Base-by-base conservation (phyloP, 2,329 filamentous ascomycete species). In the Diaporthe aspalathi region DNA sequence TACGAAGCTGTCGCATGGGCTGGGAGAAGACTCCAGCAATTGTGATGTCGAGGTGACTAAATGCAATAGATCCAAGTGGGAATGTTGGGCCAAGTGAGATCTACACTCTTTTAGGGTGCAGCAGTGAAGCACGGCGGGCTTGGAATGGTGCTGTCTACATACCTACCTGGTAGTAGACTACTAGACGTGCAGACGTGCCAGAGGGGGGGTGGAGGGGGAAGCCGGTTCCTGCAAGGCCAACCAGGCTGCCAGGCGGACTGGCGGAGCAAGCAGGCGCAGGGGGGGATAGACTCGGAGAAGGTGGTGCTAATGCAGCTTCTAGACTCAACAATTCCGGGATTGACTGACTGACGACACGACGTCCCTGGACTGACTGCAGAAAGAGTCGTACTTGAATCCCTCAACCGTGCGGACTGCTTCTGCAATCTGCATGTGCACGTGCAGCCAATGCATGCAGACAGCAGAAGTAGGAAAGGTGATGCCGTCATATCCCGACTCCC, bases 401-500 rank as follows among this genome's bases (percentile, higher is more conserved):
- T 16, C n/a, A n/a, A n/a, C n/a, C n/a, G n/a, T n/a, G n/a, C n/a
- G n/a, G n/a, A 24, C 50, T 5, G 22, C 50, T 12, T 9, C 24
- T 45, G 56, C 57, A 29, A 32, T 35, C 60, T 49, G 43, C 27
- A 63, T 63, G 27, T 63, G 43, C 60, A 24, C 40, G 54, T 57
- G n/a, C n/a, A n/a, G n/a, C n/a, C n/a, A n/a, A n/a, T n/a, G n/a
- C n/a, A n/a, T n/a, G n/a, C n/a, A n/a, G n/a, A n/a, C n/a, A n/a
- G n/a, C n/a, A n/a, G n/a, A n/a, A n/a, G n/a, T n/a, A n/a, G n/a
- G n/a, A n/a, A n/a, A n/a, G n/a, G n/a, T 16, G 12, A 50, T 65
- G 60, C 60, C 60, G 60, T 65, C 60, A 65, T 65, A 50, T 65
- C 45, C 60, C 60, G 60, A 65, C 29, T 43, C 56, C 45, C 60